Percentiles rank a stretch among this genome's conserved stretches.
Conservation (phyloP, 805 yeast genomes). For the Isabelozyma gotoi region DNA sequence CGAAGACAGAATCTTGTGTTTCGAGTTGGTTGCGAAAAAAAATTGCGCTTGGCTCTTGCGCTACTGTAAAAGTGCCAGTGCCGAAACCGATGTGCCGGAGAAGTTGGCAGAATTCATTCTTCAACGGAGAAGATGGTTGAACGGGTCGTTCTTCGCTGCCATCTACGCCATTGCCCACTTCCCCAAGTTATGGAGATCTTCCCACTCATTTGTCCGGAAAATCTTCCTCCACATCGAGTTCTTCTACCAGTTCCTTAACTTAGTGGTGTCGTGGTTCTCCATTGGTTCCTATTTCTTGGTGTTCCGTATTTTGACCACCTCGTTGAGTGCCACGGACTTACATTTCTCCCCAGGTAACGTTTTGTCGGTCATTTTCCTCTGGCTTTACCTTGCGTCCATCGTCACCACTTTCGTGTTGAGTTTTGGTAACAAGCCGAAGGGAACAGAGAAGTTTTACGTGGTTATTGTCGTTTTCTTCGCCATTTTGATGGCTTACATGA, state of each 20-base stretch:
- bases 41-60: constrained; percentile 60
- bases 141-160: constrained; percentile 69
- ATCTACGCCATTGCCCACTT: constrained; percentile 56
- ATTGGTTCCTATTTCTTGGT: constrained; percentile 64
- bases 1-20: constrained; percentile 67
- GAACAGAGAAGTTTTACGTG: constrained; percentile 54
- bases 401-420: constrained; percentile 61
- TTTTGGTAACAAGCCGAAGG: constrained; percentile 65
- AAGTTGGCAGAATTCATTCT: constrained; percentile 59
- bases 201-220: constrained; percentile 52
- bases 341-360: constrained; percentile 46
- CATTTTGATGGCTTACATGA: constrained; percentile 57
- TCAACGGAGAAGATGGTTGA: constrained; percentile 68
- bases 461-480: constrained; percentile 57
- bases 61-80: constrained; percentile 61
- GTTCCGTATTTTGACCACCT: constrained; percentile 60
- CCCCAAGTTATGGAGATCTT: constrained; percentile 52
- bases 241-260: constrained; percentile 52
- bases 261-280: constrained; percentile 62
- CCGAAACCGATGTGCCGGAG: constrained; percentile 71
- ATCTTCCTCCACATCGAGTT: constrained; percentile 54
- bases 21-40: constrained; percentile 59
- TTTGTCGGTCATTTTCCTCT: constrained; percentile 51
- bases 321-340: constrained; percentile 37
- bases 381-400: constrained; percentile 57